Base-by-base conservation (phyloP, 495 filamentous ascomycete genomes). In the Penicillium roqueforti region DNA sequence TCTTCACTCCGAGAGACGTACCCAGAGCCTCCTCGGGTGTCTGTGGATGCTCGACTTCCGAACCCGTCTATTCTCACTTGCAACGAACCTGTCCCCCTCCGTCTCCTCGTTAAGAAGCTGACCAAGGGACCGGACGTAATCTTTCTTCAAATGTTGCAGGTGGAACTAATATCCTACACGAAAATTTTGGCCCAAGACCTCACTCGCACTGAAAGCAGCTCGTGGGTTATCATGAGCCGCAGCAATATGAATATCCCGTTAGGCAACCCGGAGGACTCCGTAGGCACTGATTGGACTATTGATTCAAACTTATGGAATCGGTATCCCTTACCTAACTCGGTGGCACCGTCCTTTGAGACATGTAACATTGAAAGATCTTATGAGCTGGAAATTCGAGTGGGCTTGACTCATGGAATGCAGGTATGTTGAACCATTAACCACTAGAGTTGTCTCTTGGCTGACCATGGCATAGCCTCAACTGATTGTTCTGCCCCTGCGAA, bases 41-140 rank as follows among this genome's bases (percentile, higher is more conserved):
- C 73, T 14, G 81, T 96, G 31, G 92, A 96, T 62, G 85, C 87
- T 5, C 81, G 92, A 5, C 73, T 98, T 29, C 93, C 93, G 0
- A 87, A 92, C 66, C 93, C 93, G 4, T 80, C 91, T 3, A 90
- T 96, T 38, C 67, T 97, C 22, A 96, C 91, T 0, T 96, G 92
- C 71, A 91, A 91, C 64, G 79, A 91, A 52, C 83, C 88, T 0
- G 64, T 98, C 4, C 91, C 93, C 14, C 74, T 98, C 3, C 83
- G 91, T 0, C 67, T 98, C 7, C 67, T 98, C 6, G 77, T 87
- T 18, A 87, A 83, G 49, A 95, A 89, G 63, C 65, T 87, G 6
- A 85, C 78, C n/a, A 79, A 85, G 6, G 78, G 77, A 34, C 67
- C 70, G 4, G 84, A 85, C 26, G 76, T 80, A 1, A 73, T 97